Conservation (phyloP, 345 rosid species). For the Eucalyptus polyanthemos region DNA sequence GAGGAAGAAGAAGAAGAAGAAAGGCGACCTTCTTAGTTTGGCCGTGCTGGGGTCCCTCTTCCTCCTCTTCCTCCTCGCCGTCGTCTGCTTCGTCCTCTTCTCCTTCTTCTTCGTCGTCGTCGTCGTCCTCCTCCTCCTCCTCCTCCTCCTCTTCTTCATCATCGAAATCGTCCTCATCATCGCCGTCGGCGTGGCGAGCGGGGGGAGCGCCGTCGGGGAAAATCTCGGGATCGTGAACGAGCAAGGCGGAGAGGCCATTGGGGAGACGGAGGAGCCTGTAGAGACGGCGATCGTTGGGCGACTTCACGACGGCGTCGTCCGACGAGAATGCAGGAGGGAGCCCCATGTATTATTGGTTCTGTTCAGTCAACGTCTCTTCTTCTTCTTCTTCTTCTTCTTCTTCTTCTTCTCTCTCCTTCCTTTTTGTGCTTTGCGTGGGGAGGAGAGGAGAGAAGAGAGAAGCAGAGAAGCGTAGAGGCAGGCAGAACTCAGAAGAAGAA, state of each 20-base stretch:
- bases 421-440: not conserved
- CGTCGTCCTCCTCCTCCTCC: not conserved
- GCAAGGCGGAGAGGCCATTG: slow-evolving; percentile 74
- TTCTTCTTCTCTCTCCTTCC: too few relatives aligned
- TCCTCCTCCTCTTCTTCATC: slow-evolving; percentile 14
- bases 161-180: slow-evolving; percentile 1
- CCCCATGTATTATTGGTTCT: not conserved
- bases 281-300: slow-evolving; percentile 69
- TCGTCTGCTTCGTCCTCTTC: slow-evolving; percentile 10
- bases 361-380: not conserved
- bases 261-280: slow-evolving; percentile 62
- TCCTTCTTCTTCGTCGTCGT: slow-evolving; percentile 4
- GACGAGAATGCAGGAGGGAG: not conserved
- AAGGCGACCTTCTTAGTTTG: slow-evolving; percentile 65
- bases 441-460: not conserved
- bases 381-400: not conserved
- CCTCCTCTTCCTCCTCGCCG: slow-evolving; percentile 6
- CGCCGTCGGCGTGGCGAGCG: not conserved
- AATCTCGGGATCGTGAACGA: slow-evolving; percentile 94
- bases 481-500: not conserved
- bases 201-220: slow-evolving; percentile 29
- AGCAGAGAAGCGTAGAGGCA: not conserved
- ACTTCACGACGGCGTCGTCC: slow-evolving; percentile 60
- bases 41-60: slow-evolving; percentile 5
- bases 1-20: too few relatives aligned